Conservation (phyloP, 2,329 filamentous ascomycete genomes). For the Epichloe typhina region DNA sequence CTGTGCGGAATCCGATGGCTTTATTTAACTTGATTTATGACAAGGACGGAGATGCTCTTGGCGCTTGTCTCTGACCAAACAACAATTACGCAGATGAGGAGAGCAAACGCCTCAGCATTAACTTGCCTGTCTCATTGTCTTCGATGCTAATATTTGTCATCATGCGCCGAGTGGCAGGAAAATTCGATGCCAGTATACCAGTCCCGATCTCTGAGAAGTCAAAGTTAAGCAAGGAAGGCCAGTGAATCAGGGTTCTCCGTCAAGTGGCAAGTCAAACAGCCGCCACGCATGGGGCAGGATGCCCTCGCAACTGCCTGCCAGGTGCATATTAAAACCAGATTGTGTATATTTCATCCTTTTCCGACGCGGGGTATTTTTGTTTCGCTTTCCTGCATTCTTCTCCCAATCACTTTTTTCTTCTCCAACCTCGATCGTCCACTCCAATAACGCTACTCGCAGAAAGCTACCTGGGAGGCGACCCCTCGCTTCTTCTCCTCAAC, state of each 20-base stretch:
- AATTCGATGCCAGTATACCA: no score
- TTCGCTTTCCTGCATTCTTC: slow-evolving; percentile 3
- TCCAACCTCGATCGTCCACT: background rate
- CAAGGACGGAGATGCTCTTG: background rate
- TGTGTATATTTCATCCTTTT: background rate
- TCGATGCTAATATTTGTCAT: no score
- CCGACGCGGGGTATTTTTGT: background rate
- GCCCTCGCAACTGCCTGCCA: slow-evolving; percentile 4
- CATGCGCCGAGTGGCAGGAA: no score
- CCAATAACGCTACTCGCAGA: background rate
- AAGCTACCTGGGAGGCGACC: background rate
- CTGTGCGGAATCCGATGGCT: background rate
- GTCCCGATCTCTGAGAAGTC: background rate
- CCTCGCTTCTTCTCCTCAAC: background rate
- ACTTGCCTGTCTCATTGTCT: no score
- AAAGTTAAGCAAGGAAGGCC: background rate
- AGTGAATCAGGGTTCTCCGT: background rate
- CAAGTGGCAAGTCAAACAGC: slow-evolving; percentile 1
- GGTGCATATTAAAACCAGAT: background rate
- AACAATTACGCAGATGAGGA: background rate
- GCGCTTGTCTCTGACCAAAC: background rate
- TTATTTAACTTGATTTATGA: background rate
- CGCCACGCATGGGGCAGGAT: slow-evolving; percentile 2
- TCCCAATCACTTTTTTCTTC: slow-evolving; percentile 2
- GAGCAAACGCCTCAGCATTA: background rate